A percentile compares a stretch with the other conserved stretches of the same genome.
Conservation (phyloP, 345 rosid species). For the Hypericum perforatum region DNA sequence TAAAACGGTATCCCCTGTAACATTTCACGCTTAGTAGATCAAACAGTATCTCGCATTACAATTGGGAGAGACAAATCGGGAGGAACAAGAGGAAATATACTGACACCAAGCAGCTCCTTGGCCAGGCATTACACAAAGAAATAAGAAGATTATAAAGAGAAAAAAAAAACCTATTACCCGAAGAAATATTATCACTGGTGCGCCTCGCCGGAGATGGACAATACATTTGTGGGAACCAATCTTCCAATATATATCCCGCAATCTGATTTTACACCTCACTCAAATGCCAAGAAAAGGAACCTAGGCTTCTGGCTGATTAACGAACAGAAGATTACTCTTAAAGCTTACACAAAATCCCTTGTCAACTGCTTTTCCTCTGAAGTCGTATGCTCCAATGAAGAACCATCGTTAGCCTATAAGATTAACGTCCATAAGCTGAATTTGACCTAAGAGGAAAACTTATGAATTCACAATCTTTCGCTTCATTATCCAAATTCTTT, state of each 20-base stretch:
- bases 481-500: constrained; percentile 22
- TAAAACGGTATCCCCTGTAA: constrained; percentile 23
- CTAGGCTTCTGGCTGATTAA: constrained; percentile 23
- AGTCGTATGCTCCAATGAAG: constrained; percentile 29
- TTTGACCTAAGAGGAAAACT: constrained; percentile 19
- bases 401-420: constrained; percentile 35
- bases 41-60: constrained; percentile 36
- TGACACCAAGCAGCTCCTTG: constrained; percentile 26
- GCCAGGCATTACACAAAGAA: constrained; percentile 25
- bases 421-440: constrained; percentile 24
- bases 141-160: constrained; percentile 2
- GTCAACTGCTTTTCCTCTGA: constrained; percentile 29
- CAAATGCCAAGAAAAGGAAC: constrained; percentile 34
- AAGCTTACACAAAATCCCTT: constrained; percentile 39
- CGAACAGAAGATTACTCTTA: constrained; percentile 17
- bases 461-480: constrained; percentile 31
- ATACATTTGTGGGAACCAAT: constrained; percentile 30
- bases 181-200: constrained; percentile 17
- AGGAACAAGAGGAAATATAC: constrained; percentile 14
- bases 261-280: constrained; percentile 56
- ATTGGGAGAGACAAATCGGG: constrained; percentile 25
- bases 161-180: constrained; percentile 13
- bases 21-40: constrained; percentile 36
- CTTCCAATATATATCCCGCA: constrained; percentile 44
- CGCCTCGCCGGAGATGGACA: constrained; percentile 28